phyloP scores from a whole-genome alignment of 73 alveolate genomes.

The Paramecium tetraurelia region DNA sequence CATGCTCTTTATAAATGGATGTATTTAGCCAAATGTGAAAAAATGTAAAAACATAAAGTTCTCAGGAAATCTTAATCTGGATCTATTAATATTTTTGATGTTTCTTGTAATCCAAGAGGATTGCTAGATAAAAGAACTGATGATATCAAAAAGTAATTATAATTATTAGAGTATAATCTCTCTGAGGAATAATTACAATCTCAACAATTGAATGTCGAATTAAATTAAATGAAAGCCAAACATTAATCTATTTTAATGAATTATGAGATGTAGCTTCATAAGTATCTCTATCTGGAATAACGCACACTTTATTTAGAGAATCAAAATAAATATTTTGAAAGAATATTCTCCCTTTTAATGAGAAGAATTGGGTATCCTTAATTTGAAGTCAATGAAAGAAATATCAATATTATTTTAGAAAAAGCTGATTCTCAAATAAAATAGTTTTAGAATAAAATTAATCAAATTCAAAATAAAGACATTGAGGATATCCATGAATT shows the following conservation, averaged over 20 bases:
- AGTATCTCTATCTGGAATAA: not conserved
- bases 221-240: not conserved
- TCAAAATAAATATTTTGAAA: not conserved
- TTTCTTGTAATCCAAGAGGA: constrained; percentile 2
- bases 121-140: not conserved
- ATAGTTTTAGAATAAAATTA: not conserved
- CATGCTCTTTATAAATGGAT: constrained; percentile 23
- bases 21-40: not conserved
- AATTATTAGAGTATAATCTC: not conserved
- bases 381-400: not conserved
- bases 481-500: not conserved
- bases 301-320: not conserved
- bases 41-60: not conserved
- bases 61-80: not conserved
- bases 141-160: not conserved
- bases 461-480: not conserved
- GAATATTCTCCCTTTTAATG: not conserved
- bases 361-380: not conserved
- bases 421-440: not conserved
- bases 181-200: not conserved
- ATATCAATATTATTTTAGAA: not conserved
- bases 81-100: not conserved
- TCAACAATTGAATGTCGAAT: not conserved
- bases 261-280: not conserved
- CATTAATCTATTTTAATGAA: not conserved